phyloP scores from a whole-genome alignment of 2,329 filamentous ascomycete genomes.

The Colletotrichum australisinense region DNA sequence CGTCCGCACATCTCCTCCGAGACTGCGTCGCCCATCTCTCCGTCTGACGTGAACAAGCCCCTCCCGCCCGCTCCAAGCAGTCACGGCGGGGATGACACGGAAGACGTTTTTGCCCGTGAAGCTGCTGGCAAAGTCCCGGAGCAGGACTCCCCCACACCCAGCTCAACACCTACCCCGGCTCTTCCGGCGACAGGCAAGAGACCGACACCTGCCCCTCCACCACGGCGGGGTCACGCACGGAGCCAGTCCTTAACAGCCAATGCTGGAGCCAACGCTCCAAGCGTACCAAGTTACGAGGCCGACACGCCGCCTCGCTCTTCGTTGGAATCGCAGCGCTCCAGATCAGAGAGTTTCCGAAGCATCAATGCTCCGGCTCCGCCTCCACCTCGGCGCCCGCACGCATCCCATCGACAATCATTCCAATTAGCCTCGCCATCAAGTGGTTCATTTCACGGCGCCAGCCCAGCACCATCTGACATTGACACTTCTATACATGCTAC shows the following conservation, averaged over 20 bases:
- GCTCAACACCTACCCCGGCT: slow-evolving; percentile 47
- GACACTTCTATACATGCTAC: not conserved
- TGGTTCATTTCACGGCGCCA: slow-evolving; percentile 15
- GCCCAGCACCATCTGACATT: slow-evolving; percentile 10
- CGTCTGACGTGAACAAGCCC: slow-evolving; percentile 70
- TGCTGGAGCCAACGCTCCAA: slow-evolving; percentile 35
- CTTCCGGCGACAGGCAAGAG: slow-evolving; percentile 50
- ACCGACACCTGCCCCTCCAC: slow-evolving; percentile 62
- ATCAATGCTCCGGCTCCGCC: slow-evolving; percentile 62
- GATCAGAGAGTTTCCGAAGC: slow-evolving; percentile 58
- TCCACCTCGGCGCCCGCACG: slow-evolving; percentile 63
- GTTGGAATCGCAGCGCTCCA: slow-evolving; percentile 59
- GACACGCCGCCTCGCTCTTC: slow-evolving; percentile 60
- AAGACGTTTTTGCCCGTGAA: slow-evolving; percentile 66
- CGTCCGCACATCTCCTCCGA: slow-evolving; percentile 37
- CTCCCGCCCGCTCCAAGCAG: slow-evolving; percentile 65
- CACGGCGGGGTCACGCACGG: slow-evolving; percentile 59
- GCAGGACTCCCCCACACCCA: slow-evolving; percentile 40
- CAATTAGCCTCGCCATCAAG: slow-evolving; percentile 16
- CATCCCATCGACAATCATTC: slow-evolving; percentile 45
- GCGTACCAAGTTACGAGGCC: slow-evolving; percentile 42
- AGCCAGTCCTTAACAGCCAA: slow-evolving; percentile 47
- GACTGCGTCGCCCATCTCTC: slow-evolving; percentile 42
- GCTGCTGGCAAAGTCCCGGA: slow-evolving; percentile 64
- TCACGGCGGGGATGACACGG: slow-evolving; percentile 58